phyloP scores from a whole-genome alignment of 345 rosid species.

The Populus deltoides region DNA sequence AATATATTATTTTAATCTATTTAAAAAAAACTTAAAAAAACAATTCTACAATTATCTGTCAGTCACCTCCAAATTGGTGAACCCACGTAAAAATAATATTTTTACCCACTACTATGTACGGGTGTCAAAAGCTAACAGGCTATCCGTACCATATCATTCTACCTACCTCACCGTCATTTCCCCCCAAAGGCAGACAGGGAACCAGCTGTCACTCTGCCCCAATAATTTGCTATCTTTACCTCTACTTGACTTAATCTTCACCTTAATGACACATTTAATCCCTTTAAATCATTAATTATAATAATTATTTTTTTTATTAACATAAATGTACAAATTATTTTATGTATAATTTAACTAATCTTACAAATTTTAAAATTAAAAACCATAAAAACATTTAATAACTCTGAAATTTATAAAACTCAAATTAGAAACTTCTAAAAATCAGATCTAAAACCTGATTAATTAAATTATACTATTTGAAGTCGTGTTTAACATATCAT shows the following conservation, averaged over 20 bases:
- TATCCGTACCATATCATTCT: not conserved
- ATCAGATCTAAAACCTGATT: fast-evolving
- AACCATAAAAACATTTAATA: fast-evolving
- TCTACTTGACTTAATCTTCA: too few species aligned
- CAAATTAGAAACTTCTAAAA: fast-evolving
- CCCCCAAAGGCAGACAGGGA: not conserved
- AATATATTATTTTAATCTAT: too few species aligned
- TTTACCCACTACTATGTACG: not conserved
- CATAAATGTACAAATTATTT: fast-evolving
- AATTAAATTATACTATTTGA: fast-evolving
- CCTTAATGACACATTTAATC: too few species aligned
- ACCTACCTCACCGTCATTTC: too few species aligned
- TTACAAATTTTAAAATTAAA: too few species aligned
- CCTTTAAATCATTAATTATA: too few species aligned
- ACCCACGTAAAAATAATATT: too few species aligned
- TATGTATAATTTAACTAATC: fast-evolving
- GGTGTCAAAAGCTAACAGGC: not conserved
- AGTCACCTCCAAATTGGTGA: too few species aligned
- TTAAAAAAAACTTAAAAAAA: too few species aligned
- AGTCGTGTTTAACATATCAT: fast-evolving
- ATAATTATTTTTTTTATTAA: too few species aligned
- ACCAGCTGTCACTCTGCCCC: not conserved
- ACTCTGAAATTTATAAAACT: fast-evolving
- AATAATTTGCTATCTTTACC: too few species aligned
- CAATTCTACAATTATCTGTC: too few species aligned